Base-by-base conservation (phyloP, 2,329 filamentous ascomycete species). In the Remersonia thermophila region DNA sequence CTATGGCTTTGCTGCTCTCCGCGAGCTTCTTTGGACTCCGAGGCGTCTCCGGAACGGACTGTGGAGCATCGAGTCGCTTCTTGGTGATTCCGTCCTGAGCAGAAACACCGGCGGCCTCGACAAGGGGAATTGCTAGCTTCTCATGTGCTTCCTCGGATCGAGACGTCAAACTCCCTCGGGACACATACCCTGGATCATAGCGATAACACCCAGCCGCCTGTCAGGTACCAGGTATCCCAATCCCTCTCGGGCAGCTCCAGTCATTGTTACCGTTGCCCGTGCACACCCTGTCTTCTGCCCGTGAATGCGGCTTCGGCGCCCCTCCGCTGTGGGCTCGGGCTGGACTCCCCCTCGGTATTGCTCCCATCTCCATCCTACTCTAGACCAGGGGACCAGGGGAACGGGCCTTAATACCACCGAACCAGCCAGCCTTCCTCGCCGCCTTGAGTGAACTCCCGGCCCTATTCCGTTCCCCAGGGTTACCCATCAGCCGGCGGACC, bases 281-380 rank as follows among this genome's bases (percentile, higher is more conserved):
- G 55, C 59, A 55, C 51, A 46, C 60, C 62, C 57, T 62, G 57
- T 54, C 57, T 62, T 52, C 47, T 54, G 50, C 52, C 46, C 56
- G 58, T 57, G 59, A 58, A 58, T 58, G 55, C 59, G 59, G 55
- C 57, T 55, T 62, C 56, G 60, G 57, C 56, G 60, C 62, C 61
- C 59, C 65, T 62, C 62, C 59, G 54, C 52, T 57, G 20, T 23
- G 20, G 20, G 20, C 20, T 23, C 20, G 52, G 54, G 54, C 53
- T 55, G 51, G 53, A 50, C 55, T 60, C 59, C 56, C 53, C 53
- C 54, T 56, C 56, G 60, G 59, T 63, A 63, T 62, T 63, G 58
- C 63, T 61, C 58, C 60, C 57, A 61, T 58, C 56, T 65, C 57
- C 62, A 55, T 60, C 59, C 55, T 57, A 59, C 55, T 53, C 37